Conservation (phyloP, 352 stramenopile species). For the Globisporangium apiculatum region DNA sequence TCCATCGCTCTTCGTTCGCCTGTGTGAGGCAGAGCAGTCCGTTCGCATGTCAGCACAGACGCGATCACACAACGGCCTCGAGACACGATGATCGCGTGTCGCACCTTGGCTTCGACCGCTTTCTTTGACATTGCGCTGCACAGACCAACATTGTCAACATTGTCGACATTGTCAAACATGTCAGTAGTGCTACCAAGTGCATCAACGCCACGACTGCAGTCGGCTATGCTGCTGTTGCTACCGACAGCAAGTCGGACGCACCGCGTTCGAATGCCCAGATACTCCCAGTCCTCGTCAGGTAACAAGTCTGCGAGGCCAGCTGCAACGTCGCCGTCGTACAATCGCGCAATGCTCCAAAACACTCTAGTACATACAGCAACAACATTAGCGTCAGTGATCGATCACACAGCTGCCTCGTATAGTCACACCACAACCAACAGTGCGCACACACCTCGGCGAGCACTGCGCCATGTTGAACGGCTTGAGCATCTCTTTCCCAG, state of each 20-base stretch:
- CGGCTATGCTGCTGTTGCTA: too few relatives aligned
- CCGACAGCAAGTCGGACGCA: conserved; percentile 10
- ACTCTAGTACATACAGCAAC: conserved; percentile 14
- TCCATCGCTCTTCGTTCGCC: conserved; percentile 67
- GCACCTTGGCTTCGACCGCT: conserved; percentile 68
- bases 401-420: not conserved
- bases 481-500: conserved; percentile 83
- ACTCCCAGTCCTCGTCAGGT: conserved; percentile 81
- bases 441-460: conserved; percentile 43
- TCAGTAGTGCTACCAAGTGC: too few relatives aligned
- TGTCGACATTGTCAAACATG: not conserved
- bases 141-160: conserved; percentile 5
- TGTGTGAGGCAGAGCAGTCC: conserved; percentile 7
- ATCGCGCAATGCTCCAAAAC: conserved; percentile 79
- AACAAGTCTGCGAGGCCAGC: conserved; percentile 53
- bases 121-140: conserved; percentile 68
- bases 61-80: not conserved
- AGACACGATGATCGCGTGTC: not conserved
- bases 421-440: not conserved
- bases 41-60: not conserved
- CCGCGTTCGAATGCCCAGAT: conserved; percentile 65
- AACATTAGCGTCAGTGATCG: too few relatives aligned
- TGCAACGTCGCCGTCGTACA: conserved; percentile 73
- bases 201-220: too few relatives aligned
- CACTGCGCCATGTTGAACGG: conserved; percentile 87